A percentile compares a stretch with the other conserved stretches of the same genome.
Conservation (phyloP, 2,329 filamentous ascomycete species). For the Corynespora cassiicola region DNA sequence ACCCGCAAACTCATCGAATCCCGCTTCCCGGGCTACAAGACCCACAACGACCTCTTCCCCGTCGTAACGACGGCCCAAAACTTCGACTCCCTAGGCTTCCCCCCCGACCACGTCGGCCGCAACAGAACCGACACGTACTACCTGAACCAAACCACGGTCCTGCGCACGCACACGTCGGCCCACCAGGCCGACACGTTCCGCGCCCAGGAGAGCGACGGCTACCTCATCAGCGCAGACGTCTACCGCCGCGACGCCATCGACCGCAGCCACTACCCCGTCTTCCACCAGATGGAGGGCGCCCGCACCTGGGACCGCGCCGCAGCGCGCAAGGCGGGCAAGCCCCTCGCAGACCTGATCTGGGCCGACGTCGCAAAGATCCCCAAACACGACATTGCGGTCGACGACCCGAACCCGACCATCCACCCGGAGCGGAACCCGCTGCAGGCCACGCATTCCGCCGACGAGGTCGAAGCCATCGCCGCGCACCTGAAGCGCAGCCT, state of each 20-base stretch:
- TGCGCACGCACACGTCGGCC: slow-evolving; percentile 93
- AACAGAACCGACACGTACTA: slow-evolving; percentile 95
- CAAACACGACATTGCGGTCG: slow-evolving; percentile 75
- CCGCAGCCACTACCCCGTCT: slow-evolving; percentile 92
- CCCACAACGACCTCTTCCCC: slow-evolving; percentile 80
- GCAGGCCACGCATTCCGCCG: slow-evolving; percentile 75
- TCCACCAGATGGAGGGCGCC: slow-evolving; percentile 98
- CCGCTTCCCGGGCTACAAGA: slow-evolving; percentile 78
- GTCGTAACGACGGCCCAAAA: slow-evolving; percentile 87
- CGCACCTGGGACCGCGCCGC: slow-evolving; percentile 80
- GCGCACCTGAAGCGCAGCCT: slow-evolving; percentile 88
- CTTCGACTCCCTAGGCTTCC: slow-evolving; percentile 96
- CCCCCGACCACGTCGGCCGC: slow-evolving; percentile 84
- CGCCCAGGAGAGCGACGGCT: slow-evolving; percentile 75
- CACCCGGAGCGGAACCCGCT: slow-evolving; percentile 83
- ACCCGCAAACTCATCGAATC: slow-evolving; percentile 93
- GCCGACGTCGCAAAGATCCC: slow-evolving; percentile 75
- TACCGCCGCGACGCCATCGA: slow-evolving; percentile 96
- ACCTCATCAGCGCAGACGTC: slow-evolving; percentile 91
- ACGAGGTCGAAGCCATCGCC: slow-evolving; percentile 82
- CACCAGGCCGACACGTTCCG: slow-evolving; percentile 87
- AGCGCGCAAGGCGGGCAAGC: slow-evolving; percentile 52
- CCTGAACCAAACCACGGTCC: slow-evolving; percentile 79
- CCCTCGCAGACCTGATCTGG: slow-evolving; percentile 69
- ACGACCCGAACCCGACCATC: slow-evolving; percentile 81